A percentile compares a stretch with the other conserved stretches of the same genome.
Evolutionary conservation across 768 basidiomycete species (phyloP).

Genomic region (Collybia mongolica): DNA sequence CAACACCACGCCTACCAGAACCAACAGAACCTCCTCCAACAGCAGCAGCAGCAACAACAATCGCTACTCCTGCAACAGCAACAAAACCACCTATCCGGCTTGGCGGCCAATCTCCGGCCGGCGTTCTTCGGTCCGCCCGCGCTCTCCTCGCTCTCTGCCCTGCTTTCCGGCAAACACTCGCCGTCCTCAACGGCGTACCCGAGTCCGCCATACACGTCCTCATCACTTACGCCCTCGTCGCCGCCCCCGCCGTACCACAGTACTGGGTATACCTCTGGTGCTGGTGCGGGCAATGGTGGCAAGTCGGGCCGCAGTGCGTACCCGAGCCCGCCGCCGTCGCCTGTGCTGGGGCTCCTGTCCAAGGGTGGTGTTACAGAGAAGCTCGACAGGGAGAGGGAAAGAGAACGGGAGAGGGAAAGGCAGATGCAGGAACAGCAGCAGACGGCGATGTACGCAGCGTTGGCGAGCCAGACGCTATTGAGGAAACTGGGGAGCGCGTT

Average conservation of each 20-base stretch:
- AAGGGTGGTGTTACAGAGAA: slow-evolving; percentile 28
- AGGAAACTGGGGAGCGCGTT: slow-evolving; percentile 73
- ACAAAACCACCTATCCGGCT: slow-evolving; percentile 28
- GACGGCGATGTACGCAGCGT: slow-evolving; percentile 62
- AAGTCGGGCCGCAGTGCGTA: slow-evolving; percentile 19
- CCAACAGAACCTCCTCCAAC: slow-evolving; percentile 26
- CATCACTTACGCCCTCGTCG: slow-evolving; percentile 2
- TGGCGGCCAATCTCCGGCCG: slow-evolving; percentile 39
- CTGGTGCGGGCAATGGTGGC: too few relatives aligned
- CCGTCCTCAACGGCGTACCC: slow-evolving; percentile 14
- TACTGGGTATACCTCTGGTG: not conserved
- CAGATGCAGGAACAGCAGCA: slow-evolving; percentile 32
- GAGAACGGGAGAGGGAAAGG: slow-evolving; percentile 27
- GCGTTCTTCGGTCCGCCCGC: slow-evolving; percentile 25
- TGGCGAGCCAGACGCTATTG: slow-evolving; percentile 77
- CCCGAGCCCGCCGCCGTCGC: slow-evolving; percentile 44
- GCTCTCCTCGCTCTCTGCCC: slow-evolving; percentile 20
- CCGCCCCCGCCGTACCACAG: slow-evolving; percentile 15
- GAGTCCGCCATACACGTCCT: slow-evolving; percentile 8
- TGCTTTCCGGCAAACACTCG: slow-evolving; percentile 49
- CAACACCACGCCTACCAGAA: slow-evolving; percentile 51
- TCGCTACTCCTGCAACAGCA: not conserved
- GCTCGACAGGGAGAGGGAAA: slow-evolving; percentile 17
- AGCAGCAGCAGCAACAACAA: slow-evolving; percentile 32
- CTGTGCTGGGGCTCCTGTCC: slow-evolving; percentile 24